phyloP scores from a whole-genome alignment of 768 basidiomycete genomes.

The Tubosaeta sp. region DNA sequence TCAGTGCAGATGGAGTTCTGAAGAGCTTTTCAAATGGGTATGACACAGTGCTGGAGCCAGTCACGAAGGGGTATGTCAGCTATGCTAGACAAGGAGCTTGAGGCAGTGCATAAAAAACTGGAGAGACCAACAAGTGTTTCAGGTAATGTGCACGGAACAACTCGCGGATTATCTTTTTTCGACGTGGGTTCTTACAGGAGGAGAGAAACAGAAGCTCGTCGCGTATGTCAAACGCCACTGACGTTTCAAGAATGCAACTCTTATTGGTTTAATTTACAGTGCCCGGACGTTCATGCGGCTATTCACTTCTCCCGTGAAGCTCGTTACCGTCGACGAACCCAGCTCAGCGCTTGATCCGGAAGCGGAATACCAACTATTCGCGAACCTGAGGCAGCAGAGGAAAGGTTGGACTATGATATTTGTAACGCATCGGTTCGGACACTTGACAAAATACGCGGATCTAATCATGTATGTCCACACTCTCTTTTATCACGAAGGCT shows the following conservation, averaged over 20 bases:
- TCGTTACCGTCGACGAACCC: constrained; percentile 36
- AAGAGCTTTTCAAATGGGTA: constrained; percentile 34
- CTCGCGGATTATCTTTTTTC: background rate
- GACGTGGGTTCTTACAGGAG: constrained; percentile 14
- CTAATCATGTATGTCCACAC: constrained; percentile 28
- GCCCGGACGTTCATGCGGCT: constrained; percentile 41
- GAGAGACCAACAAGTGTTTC: constrained; percentile 22
- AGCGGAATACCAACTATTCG: constrained; percentile 31
- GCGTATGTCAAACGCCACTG: constrained; percentile 5
- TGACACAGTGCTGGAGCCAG: constrained; percentile 37
- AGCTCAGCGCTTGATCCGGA: constrained; percentile 37
- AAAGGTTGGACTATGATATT: constrained; percentile 38
- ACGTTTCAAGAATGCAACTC: background rate
- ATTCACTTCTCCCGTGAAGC: constrained; percentile 25
- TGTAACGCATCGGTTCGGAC: constrained; percentile 38
- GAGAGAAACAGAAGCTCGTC: constrained; percentile 32
- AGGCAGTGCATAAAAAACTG: constrained; percentile 16
- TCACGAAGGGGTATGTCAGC: constrained; percentile 27
- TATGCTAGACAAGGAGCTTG: constrained; percentile 12
- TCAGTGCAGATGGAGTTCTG: constrained; percentile 40
- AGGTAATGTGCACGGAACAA: constrained; percentile 8
- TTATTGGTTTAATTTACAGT: constrained; percentile 6
- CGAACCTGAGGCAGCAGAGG: constrained; percentile 23
- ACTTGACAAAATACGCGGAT: constrained; percentile 36
- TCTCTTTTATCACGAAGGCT: background rate